Conservation (phyloP, 2,329 filamentous ascomycete species). For the Ophiostoma ips region DNA sequence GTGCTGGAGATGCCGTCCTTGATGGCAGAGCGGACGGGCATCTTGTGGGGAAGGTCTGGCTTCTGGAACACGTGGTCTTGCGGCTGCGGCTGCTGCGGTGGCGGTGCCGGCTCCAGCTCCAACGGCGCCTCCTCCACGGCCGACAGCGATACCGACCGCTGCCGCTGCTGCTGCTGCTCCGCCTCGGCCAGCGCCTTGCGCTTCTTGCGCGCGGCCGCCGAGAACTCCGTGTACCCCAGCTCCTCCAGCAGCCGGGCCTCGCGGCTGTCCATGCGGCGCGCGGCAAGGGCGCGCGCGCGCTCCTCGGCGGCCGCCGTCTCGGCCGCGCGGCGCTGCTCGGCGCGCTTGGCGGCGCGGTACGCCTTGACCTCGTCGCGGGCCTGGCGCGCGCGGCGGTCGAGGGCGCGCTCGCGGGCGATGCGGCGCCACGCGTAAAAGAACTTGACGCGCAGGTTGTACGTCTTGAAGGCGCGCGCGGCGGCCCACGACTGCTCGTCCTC, state of each 20-base stretch:
- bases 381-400: conserved; percentile 35
- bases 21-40: background rate
- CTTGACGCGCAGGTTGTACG: conserved; percentile 35
- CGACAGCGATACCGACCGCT: conserved; percentile 1
- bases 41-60: conserved; percentile 15
- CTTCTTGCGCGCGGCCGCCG: conserved; percentile 5
- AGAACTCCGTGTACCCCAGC: conserved; percentile 10
- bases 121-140: conserved; percentile 14
- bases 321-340: conserved; percentile 19
- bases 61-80: conserved; percentile 14
- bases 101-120: no score
- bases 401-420: conserved; percentile 32
- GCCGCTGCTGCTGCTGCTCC: background rate
- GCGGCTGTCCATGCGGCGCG: conserved; percentile 15
- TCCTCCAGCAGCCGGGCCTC: conserved; percentile 13
- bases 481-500: conserved; percentile 34
- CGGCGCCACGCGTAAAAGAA: conserved; percentile 45
- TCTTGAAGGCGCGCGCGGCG: conserved; percentile 33
- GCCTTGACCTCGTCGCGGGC: conserved; percentile 36
- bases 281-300: conserved; percentile 10
- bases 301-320: conserved; percentile 25
- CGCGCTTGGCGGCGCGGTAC: conserved; percentile 20
- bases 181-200: conserved; percentile 13
- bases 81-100: background rate
- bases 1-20: conserved; percentile 6